Conservation (phyloP, 2,329 filamentous ascomycete species). For the Aspergillus quadrilineatus region DNA sequence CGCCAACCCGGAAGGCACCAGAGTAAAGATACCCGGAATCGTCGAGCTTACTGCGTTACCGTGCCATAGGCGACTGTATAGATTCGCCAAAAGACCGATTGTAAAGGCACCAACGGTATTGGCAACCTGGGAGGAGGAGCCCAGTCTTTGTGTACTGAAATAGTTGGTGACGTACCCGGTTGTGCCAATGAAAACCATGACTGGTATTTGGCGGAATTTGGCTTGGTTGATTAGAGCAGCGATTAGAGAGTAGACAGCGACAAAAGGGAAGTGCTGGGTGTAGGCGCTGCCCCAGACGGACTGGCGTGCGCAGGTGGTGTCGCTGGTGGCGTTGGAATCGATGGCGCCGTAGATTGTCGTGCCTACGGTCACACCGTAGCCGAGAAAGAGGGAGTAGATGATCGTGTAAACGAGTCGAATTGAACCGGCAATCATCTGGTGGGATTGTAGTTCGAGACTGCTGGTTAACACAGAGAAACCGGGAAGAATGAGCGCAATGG, state of each 20-base stretch:
- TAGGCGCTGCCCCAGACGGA: slow-evolving; percentile 29
- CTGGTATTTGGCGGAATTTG: slow-evolving; percentile 71
- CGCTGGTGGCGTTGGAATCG: slow-evolving; percentile 54
- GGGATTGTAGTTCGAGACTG: slow-evolving; percentile 66
- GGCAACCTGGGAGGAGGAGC: slow-evolving; percentile 69
- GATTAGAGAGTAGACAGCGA: slow-evolving; percentile 74
- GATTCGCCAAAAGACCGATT: slow-evolving; percentile 72
- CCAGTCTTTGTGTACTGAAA: slow-evolving; percentile 66
- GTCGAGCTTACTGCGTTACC: slow-evolving; percentile 79
- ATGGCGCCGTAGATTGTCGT: slow-evolving; percentile 63
- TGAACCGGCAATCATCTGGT: slow-evolving; percentile 67
- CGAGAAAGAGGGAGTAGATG: slow-evolving; percentile 70
- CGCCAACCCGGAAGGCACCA: slow-evolving; percentile 59
- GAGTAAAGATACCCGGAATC: slow-evolving; percentile 78
- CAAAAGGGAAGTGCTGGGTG: slow-evolving; percentile 41
- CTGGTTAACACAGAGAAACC: slow-evolving; percentile 64
- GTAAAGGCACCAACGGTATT: slow-evolving; percentile 74
- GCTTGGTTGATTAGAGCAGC: slow-evolving; percentile 73
- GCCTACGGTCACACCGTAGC: slow-evolving; percentile 70
- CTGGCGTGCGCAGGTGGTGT: slow-evolving; percentile 38
- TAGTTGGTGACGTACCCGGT: slow-evolving; percentile 73
- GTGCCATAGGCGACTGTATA: slow-evolving; percentile 70
- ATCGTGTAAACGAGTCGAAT: slow-evolving; percentile 74
- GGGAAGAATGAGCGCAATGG: slow-evolving; percentile 71
- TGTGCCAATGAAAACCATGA: slow-evolving; percentile 72